Base-by-base conservation (phyloP, 192 early-diverging fungal species). In the Jimgerdemannia flammicorona region DNA sequence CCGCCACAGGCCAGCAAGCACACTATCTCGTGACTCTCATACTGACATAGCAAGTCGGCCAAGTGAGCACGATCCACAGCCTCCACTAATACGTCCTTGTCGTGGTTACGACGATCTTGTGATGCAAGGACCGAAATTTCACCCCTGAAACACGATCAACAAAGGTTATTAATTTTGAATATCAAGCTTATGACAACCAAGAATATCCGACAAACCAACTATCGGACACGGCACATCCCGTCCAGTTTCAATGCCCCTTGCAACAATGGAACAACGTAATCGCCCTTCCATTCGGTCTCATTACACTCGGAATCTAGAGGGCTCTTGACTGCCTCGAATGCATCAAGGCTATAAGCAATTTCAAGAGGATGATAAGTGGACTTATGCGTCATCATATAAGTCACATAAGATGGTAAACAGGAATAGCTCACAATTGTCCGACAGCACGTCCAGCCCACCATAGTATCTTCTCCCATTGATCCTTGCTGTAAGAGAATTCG, bases 251-350 rank as follows among this genome's bases (percentile, higher is more conserved):
- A 77, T 40, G 63, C 67, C 7, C 71, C 75, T 77, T 77, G 63
- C 49, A 77, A 77, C 41, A 77, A 72, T 44, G 71, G 75, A 77
- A 77, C 44, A 3, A 72, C n/a, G 20, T 77, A 77, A 75, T 20
- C 44, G 63, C 40, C 70, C 39, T 70, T 72, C 44, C 65, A 72
- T 64, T 77, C 72, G 44, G 66, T 69, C 44, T 77, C 76, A 11
- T 59, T 11, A 69, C 72, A 73, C 63, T 73, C 72, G 6, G 72
- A 18, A 63, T 77, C 67, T 44, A 72, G 19, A 39, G 65, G 66
- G 54, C 72, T 77, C 40, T n/a, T 65, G 63, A 73, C 71, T 8
- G 70, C 39, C 63, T 77, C 74, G 70, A 75, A 75, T 49, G 66
- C 66, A 42, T 69, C 19, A 3, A 69, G 67, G 54, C 42, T 75